These are phyloP conservation scores for Exophiala aquamarina DNA, from an alignment of 2,329 filamentous ascomycete species.

Conservation along the genomic window DNA sequence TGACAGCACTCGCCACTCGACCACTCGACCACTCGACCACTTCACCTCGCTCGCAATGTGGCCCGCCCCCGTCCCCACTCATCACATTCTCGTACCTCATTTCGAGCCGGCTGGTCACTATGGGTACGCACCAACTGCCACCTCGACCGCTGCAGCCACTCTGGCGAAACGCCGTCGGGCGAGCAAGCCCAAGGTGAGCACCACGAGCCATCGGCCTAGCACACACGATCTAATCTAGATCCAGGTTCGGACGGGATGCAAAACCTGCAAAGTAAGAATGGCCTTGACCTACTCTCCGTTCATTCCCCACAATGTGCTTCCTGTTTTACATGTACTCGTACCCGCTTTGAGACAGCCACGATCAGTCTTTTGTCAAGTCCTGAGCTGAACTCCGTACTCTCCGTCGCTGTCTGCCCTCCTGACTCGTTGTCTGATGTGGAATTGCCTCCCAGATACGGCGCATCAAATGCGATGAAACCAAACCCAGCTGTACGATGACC, in stretches of 20 bases:
- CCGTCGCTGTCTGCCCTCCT: not conserved
- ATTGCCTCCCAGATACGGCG: conserved; percentile 32
- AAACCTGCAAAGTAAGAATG: conserved; percentile 27
- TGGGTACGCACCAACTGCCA: not conserved
- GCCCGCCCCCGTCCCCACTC: too few relatives aligned
- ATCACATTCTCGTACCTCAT: too few relatives aligned
- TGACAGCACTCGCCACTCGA: too few relatives aligned
- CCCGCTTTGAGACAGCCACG: conserved; percentile 1
- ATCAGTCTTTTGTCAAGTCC: conserved; percentile 1
- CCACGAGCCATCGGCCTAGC: not conserved
- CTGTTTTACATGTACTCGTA: conserved; percentile 3
- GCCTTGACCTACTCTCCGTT: conserved; percentile 1
- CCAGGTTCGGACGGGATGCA: conserved; percentile 26
- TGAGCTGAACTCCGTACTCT: conserved; percentile 13
- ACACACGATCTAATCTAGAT: not conserved
- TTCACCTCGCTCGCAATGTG: too few relatives aligned
- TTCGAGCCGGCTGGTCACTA: too few relatives aligned
- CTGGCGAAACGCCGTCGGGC: conserved; percentile 8
- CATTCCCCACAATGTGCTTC: conserved; percentile 3
- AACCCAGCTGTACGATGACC: conserved; percentile 36
- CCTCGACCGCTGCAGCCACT: conserved; percentile 11
- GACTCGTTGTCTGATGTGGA: conserved; percentile 12
- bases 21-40: too few relatives aligned
- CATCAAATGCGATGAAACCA: conserved; percentile 47
- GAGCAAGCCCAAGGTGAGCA: conserved; percentile 27